Base-by-base conservation (phyloP, 306 rosid genomes). In the Dryas octopetala region DNA sequence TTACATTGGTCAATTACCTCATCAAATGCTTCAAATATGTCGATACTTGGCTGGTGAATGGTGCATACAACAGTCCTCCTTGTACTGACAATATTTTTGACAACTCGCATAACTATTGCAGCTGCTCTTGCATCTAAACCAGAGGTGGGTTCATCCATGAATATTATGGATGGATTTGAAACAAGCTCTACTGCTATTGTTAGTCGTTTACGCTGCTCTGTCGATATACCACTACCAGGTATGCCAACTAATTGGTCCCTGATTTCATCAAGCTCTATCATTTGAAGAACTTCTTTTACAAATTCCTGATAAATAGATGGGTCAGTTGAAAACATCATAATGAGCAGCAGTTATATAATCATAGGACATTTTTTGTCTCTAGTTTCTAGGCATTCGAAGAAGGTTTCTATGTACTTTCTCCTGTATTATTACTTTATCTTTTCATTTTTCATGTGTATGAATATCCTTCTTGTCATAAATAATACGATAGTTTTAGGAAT, bases 121-220 rank as follows among this genome's bases (percentile, higher is more conserved):
- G 81, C 81, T 19, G 81, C 81, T 69, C 76, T 69, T 6, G 81
- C 81, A 61, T 77, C 81, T 38, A 77, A 61, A 48, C 81, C 81
- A 4, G 81, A 68, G 7, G 75, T 77, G 2, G 76, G 81, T 59
- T 77, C 81, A 1, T 77, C 81, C 81, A 77, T 77, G 70, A 77
- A 77, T 28, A 69, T 59, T 40, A 69, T 52, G 6, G 76, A 77
- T 52, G 75, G 81, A 61, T 77, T 77, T 41, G 81, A 77, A 32
- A 89, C 93, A 61, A 89, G 80, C 76, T 89, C 91, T 28, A 86
- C 87, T 6, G 89, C 89, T 63, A 84, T 86, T 3, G 90, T 86
- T 10, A 89, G 78, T 61, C 90, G 75, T 71, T 89, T 86, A 4
- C 90, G 83, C 51, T 89, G 89, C 62, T 86, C 91, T 19, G 74